Conservation (phyloP, 176 grass and related monocot species). For the maize (Zea mays) region DNA sequence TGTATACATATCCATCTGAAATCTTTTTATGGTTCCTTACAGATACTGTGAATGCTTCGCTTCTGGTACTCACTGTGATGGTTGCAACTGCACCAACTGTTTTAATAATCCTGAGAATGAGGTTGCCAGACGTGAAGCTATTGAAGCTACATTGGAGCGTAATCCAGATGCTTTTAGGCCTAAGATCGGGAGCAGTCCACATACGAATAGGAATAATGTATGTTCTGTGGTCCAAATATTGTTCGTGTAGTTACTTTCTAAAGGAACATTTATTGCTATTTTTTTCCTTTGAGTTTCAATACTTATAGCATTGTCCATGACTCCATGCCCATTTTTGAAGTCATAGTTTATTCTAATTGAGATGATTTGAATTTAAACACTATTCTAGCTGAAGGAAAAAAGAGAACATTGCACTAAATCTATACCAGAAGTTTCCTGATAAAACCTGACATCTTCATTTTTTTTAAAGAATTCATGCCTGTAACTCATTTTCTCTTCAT, state of each 20-base stretch:
- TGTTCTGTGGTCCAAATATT: constrained; percentile 47
- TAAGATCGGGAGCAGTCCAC: constrained; percentile 92
- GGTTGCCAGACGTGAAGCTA: constrained; percentile 72
- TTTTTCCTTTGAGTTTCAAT: constrained; percentile 25
- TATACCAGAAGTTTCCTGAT: not conserved
- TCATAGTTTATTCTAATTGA: constrained; percentile 17
- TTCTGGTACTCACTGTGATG: constrained; percentile 85
- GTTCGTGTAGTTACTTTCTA: constrained; percentile 7
- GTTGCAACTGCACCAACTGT: constrained; percentile 93
- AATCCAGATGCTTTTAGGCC: constrained; percentile 97
- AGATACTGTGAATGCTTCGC: constrained; percentile 99
- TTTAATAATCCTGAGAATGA: constrained; percentile 95
- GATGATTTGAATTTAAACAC: constrained; percentile 10
- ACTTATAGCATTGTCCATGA: not conserved
- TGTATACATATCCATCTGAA: constrained; percentile 29
- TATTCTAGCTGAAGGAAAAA: not conserved
- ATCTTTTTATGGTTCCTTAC: constrained; percentile 23
- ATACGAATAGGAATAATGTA: constrained; percentile 71
- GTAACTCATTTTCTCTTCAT: constrained; percentile 3
- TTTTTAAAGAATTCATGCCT: not conserved
- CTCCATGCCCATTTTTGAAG: not conserved
- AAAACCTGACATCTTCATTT: constrained; percentile 2
- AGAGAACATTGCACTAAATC: not conserved
- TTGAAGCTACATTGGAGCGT: constrained; percentile 84
- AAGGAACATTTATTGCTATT: constrained; percentile 11